Conservation (phyloP, 1,139 yeast genomes). For the Entelexis sorbosivorans region DNA sequence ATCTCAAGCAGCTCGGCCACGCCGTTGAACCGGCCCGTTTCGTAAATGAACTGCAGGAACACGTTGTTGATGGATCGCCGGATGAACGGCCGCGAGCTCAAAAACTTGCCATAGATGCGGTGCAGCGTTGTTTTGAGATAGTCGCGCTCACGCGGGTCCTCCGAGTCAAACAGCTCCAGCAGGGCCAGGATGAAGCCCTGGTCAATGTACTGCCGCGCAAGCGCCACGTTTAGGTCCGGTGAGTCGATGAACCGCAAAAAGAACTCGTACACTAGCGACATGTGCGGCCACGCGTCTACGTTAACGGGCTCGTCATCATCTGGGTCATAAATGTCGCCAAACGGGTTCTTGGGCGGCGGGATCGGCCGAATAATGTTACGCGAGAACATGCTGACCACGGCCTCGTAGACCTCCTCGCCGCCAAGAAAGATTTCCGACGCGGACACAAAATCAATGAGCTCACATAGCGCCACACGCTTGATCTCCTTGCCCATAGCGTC, state of each 20-base stretch:
- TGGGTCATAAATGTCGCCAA: conserved; percentile 92
- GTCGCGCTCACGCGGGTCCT: conserved; percentile 93
- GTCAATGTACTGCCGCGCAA: conserved; percentile 88
- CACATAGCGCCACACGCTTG: conserved; percentile 75
- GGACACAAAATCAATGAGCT: conserved; percentile 77
- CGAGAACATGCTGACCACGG: conserved; percentile 82
- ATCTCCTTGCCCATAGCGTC: conserved; percentile 90
- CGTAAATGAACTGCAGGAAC: conserved; percentile 85
- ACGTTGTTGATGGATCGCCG: conserved; percentile 87
- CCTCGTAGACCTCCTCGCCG: conserved; percentile 82
- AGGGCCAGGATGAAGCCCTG: conserved; percentile 74
- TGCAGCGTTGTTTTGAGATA: conserved; percentile 90
- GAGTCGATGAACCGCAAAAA: conserved; percentile 86
- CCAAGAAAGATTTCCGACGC: conserved; percentile 62
- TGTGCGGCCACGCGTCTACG: conserved; percentile 98
- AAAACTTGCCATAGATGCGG: conserved; percentile 88
- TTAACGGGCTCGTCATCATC: conserved; percentile 97
- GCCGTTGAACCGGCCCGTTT: conserved; percentile 92
- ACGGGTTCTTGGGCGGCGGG: conserved; percentile 96
- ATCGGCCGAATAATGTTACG: conserved; percentile 85
- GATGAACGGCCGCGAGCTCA: conserved; percentile 80
- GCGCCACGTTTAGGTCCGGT: conserved; percentile 86
- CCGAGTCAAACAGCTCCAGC: conserved; percentile 85
- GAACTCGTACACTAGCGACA: conserved; percentile 93
- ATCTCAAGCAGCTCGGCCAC: conserved; percentile 90